phyloP scores from a whole-genome alignment of 345 rosid genomes.

The Citrus unshiu region DNA sequence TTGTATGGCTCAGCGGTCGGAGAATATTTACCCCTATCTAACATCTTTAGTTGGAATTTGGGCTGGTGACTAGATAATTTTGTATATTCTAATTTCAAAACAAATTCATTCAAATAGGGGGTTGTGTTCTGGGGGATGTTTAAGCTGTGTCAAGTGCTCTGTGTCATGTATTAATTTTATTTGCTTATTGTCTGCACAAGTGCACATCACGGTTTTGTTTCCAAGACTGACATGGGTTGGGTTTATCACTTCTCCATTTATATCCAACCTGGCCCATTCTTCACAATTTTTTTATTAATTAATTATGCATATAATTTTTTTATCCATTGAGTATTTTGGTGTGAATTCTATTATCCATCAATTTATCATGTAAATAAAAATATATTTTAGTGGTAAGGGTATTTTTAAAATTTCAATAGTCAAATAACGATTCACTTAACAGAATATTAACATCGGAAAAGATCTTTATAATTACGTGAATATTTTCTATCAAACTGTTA shows the following conservation, averaged over 20 bases:
- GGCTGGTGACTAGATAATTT: not conserved
- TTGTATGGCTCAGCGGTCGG: constrained; percentile 26
- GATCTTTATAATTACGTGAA: rapidly evolving
- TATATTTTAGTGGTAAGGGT: rapidly evolving
- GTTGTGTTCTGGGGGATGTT: not conserved
- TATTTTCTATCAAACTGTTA: too few relatives aligned
- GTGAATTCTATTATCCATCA: too few relatives aligned
- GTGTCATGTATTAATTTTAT: not conserved
- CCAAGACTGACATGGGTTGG: not conserved
- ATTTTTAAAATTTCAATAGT: too few relatives aligned
- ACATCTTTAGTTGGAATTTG: constrained; percentile 26
- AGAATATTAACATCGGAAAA: rapidly evolving
- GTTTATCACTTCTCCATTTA: not conserved
- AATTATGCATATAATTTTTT: too few relatives aligned
- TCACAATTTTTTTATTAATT: too few relatives aligned
- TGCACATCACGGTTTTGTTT: not conserved
- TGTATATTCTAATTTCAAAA: not conserved
- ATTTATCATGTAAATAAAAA: too few relatives aligned
- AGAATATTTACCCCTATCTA: constrained; percentile 39
- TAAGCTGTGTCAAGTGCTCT: not conserved
- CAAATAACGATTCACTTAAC: rapidly evolving
- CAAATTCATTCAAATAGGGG: not conserved
- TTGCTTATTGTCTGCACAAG: not conserved
- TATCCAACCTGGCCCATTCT: constrained; percentile 3
- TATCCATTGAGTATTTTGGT: rapidly evolving